Evolutionary conservation across 257 asterid species (phyloP).

Genomic region (Scutellaria baicalensis): DNA sequence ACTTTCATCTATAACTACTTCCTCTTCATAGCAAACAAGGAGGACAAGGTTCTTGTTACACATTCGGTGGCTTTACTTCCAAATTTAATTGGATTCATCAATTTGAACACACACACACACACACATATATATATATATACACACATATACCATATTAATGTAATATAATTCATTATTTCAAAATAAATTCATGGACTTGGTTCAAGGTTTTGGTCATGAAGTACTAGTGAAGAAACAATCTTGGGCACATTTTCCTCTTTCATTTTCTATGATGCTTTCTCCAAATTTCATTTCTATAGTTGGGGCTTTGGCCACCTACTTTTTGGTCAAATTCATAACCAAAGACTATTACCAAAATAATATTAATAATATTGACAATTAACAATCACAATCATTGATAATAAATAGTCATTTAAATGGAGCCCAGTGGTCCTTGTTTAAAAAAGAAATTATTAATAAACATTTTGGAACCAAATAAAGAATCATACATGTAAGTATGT

Average conservation of each 20-base stretch:
- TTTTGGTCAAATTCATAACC: not conserved
- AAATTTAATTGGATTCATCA: conserved; percentile 20
- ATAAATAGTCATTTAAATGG: not conserved
- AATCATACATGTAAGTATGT: not conserved
- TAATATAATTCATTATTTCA: too few species aligned
- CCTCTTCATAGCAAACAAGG: conserved; percentile 7
- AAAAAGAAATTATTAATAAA: not conserved
- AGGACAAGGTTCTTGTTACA: conserved; percentile 3
- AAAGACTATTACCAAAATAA: not conserved
- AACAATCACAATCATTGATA: not conserved
- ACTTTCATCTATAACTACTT: not conserved
- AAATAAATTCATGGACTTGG: too few species aligned
- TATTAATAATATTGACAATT: not conserved
- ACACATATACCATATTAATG: not conserved
- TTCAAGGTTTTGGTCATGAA: too few species aligned
- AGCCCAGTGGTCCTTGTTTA: too few species aligned
- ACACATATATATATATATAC: not conserved
- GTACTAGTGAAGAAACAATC: too few species aligned
- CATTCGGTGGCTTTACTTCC: not conserved
- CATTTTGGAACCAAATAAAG: too few species aligned
- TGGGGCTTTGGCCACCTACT: conserved; percentile 10
- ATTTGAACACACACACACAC: not conserved
- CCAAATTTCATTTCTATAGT: too few species aligned
- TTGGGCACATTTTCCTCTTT: too few species aligned
- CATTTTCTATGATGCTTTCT: too few species aligned